Conservation (phyloP, 139 green algal species). For the Chlorella sp. region DNA sequence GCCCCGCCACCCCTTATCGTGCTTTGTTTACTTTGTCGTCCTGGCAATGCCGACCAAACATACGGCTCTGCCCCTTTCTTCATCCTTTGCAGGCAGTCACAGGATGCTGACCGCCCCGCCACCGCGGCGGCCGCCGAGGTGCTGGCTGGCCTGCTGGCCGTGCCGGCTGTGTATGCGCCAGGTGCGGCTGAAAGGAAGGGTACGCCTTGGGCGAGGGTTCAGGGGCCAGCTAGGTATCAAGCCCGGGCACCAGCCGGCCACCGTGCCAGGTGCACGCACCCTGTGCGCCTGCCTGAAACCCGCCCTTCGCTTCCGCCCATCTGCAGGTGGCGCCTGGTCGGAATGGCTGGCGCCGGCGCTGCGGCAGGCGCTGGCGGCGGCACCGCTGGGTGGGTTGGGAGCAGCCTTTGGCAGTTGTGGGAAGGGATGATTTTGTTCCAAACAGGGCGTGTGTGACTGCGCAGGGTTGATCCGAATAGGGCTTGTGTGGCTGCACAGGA, state of each 20-base stretch:
- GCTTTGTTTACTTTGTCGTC: too few relatives aligned
- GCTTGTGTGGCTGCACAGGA: too few relatives aligned
- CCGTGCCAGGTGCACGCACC: neutral
- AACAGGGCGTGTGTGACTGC: too few relatives aligned
- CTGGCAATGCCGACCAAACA: too few relatives aligned
- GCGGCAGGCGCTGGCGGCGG: conserved; percentile 37
- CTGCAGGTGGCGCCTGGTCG: conserved; percentile 27
- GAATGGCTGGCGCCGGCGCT: conserved; percentile 49
- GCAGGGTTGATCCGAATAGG: too few relatives aligned
- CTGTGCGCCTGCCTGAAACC: neutral
- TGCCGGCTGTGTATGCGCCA: neutral
- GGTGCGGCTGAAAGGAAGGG: too few relatives aligned
- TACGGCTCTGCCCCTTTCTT: too few relatives aligned
- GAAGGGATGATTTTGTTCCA: conserved; percentile 17
- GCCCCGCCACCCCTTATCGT: conserved; percentile 22
- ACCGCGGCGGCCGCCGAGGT: conserved; percentile 63
- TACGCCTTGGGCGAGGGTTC: too few relatives aligned
- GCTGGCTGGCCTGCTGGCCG: conserved; percentile 66
- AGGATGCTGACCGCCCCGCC: conserved; percentile 43
- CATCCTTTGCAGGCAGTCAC: conserved; percentile 9
- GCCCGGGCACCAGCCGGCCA: too few relatives aligned
- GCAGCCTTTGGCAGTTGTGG: conserved; percentile 54
- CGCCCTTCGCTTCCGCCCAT: neutral
- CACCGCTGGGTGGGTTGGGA: conserved; percentile 69
- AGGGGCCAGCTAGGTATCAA: too few relatives aligned